A percentile compares a stretch with the other conserved stretches of the same genome.
Evolutionary conservation across 805 yeast genomes (phyloP).

Genomic region (Candida argentea): DNA sequence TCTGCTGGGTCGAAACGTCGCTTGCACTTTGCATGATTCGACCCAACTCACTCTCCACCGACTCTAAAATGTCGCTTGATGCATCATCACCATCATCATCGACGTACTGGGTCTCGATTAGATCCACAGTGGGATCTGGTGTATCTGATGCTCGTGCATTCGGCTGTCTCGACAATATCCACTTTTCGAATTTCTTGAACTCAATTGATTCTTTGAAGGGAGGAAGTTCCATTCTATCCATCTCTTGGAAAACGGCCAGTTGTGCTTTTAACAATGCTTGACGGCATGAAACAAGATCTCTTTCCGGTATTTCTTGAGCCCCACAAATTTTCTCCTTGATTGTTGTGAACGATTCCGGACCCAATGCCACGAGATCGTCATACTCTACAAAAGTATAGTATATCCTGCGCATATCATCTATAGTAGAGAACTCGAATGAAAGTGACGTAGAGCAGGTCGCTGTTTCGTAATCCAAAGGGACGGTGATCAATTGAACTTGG

Average conservation of each 20-base stretch:
- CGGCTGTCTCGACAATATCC: not conserved
- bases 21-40: constrained; percentile 37
- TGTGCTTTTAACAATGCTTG: constrained; percentile 53
- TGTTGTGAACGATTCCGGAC: constrained; percentile 3
- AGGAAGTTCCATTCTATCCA: constrained; percentile 45
- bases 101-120: not conserved
- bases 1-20: constrained; percentile 5
- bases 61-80: constrained; percentile 27
- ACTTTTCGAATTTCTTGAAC: constrained; percentile 15
- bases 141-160: no score
- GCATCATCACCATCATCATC: constrained; percentile 1
- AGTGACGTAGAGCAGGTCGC: constrained; percentile 20
- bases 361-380: constrained; percentile 1
- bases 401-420: constrained; percentile 44
- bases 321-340: constrained; percentile 3
- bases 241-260: constrained; percentile 34
- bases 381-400: constrained; percentile 18
- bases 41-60: constrained; percentile 59
- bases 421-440: constrained; percentile 34
- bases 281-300: no score
- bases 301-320: not conserved
- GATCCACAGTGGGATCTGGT: no score
- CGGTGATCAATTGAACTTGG: constrained; percentile 55
- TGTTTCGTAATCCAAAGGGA: constrained; percentile 53
- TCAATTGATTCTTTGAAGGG: constrained; percentile 49